Evolutionary conservation across 495 filamentous ascomycete species (phyloP), one percentile per base, ranked within the genome.

Genomic region (Penicillium canariense): DNA sequence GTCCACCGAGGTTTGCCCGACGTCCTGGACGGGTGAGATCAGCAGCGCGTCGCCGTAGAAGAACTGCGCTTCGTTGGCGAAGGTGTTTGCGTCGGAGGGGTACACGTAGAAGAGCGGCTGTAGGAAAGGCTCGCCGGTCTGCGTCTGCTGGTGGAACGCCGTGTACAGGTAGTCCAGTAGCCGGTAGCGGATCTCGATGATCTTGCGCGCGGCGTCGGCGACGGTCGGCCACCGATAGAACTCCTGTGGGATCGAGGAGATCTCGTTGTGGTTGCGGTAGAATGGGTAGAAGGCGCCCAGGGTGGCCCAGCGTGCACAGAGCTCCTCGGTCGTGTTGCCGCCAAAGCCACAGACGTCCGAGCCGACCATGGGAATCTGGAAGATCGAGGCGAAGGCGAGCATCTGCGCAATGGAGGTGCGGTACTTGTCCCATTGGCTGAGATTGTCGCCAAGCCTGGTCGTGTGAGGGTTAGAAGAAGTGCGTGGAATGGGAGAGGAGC

Each of bases 111-210:
- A 91, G 44, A 93, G 55, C 1, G 89, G 87, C 65, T 77, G 81
- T 15, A 91, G 58, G 56, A 82, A 72, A 2, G 89, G 87, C n/a
- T 81, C 81, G 50, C 89, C 89, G 55, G 83, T 83, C n/a, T 74
- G 55, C 27, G 78, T 77, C 65, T 91, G 87, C 28, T 65, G 63
- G 61, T 87, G 73, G 61, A 91, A 68, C 0, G 85, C 84, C 0
- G 89, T 92, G 79, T 94, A 93, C 45, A 91, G 79, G 72, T 94
- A 94, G 67, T 91, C 88, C 12, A 94, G 73, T 4, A 94, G 76
- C 2, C 77, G 77, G 75, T 91, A 92, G 18, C 89, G 83, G 62
- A 85, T 87, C 38, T 84, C 82, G 66, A 93, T 90, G 48, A 83
- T 84, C 62, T 85, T 88, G 40, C 75, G 75, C 0, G 87, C 89